Conservation (phyloP, 2,329 filamentous ascomycete genomes). For the Scedosporium dehoogii region DNA sequence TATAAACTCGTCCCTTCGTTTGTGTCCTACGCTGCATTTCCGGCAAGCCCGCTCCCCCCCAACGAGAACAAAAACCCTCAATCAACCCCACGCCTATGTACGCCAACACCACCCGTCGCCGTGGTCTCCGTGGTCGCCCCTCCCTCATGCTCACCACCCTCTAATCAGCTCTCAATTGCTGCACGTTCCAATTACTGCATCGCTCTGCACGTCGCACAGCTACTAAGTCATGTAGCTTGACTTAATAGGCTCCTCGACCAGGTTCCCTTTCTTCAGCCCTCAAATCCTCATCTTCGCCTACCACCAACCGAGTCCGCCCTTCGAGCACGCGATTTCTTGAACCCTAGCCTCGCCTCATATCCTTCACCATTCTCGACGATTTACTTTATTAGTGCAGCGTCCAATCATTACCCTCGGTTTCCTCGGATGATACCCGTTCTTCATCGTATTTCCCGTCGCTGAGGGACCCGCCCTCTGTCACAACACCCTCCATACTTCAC, state of each 20-base stretch:
- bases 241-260: not conserved
- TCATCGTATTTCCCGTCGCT: not conserved
- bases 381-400: not conserved
- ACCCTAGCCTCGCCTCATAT: not conserved
- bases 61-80: conserved; percentile 5
- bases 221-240: not conserved
- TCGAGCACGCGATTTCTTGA: not conserved
- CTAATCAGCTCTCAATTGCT: not conserved
- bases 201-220: not conserved
- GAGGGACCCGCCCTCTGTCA: not conserved
- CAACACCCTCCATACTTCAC: not conserved
- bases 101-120: not conserved
- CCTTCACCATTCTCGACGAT: not conserved
- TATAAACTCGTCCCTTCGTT: not conserved
- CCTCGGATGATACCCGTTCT: not conserved
- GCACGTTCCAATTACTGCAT: not conserved
- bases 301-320: not conserved
- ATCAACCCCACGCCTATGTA: not conserved
- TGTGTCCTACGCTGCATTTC: not conserved
- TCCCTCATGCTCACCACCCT: not conserved
- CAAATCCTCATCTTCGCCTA: not conserved
- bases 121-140: not conserved
- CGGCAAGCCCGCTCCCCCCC: not conserved
- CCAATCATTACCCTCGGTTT: not conserved
- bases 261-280: not conserved